Evolutionary conservation across 2,329 filamentous ascomycete genomes (phyloP), one percentile per base, ranked within the genome.

Genomic region (Cladosporium oxysporum): DNA sequence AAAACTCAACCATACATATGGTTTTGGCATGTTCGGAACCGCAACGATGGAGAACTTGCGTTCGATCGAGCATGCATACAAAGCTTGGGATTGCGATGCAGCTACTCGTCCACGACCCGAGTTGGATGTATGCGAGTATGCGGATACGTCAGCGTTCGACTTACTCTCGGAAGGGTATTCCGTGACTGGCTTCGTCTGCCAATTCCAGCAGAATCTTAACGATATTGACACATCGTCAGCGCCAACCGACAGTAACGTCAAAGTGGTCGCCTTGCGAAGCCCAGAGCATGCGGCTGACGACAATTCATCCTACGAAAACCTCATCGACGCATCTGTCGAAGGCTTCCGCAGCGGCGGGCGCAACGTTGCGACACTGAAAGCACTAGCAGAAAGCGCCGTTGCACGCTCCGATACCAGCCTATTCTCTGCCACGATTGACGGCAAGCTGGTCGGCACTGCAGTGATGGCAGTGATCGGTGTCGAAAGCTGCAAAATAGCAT

Each of bases 1-100:
- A 8, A 58, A 58, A 16, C 53, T 59, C 7, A 59, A 59, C 5
- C 33, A 59, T 16, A 59, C 58, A 6, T 59, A 59, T 21, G 58
- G 37, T 2, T 29, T 59, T 11, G 58, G 58, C 35, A 18, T 47
- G 37, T 59, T 31, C 11, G 37, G 23, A 14, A 23, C 58, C 3
- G 23, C 49, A 7, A 59, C 33, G 10, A n/a, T 10, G 23, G 23
- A 21, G 2, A 37, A 59, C 37, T 44, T 59, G 23, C 58, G 21
- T 8, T 21, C 16, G 6, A 44, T 59, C 14, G 58, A 59, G 35
- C 10, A 28, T 18, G 35, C 58, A 12, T 59, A 59, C 23, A 37
- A 59, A 14, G 18, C 23, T 47, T 29, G 35, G n/a, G 41, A 44
- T 18, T 11, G 1, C 41, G 41, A 44, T 21, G 41, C 18, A 1